These are phyloP conservation scores for Lasiosphaeria miniovina DNA, from an alignment of 495 filamentous ascomycete genomes.

Conservation along the genomic window DNA sequence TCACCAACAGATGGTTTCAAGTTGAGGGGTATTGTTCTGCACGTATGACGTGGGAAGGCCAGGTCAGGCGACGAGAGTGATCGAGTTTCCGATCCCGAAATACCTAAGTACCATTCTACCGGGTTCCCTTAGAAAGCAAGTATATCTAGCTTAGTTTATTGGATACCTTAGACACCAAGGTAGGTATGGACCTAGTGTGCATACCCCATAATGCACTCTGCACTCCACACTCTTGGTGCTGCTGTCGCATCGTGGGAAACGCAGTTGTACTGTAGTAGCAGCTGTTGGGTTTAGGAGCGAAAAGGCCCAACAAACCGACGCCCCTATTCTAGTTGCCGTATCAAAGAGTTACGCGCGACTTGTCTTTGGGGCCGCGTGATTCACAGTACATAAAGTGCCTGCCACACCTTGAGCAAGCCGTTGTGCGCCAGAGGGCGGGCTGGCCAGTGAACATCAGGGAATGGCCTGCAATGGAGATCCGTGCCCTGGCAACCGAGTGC, in stretches of 20 bases:
- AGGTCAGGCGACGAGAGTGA: background rate
- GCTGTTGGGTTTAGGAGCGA: background rate
- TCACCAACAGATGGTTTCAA: too few relatives aligned
- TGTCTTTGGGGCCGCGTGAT: constrained; percentile 17
- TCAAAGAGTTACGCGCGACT: constrained; percentile 1
- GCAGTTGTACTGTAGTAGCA: too few relatives aligned
- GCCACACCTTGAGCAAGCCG: constrained; percentile 10
- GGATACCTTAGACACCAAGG: too few relatives aligned
- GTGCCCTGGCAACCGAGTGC: constrained; percentile 12
- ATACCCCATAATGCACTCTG: too few relatives aligned
- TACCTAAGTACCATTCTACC: background rate
- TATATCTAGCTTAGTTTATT: too few relatives aligned
- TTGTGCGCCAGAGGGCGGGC: constrained; percentile 1
- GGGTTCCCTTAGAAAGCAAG: background rate
- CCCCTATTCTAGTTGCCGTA: constrained; percentile 13
- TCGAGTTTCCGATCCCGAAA: background rate
- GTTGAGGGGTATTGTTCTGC: too few relatives aligned
- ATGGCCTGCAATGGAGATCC: constrained; percentile 11
- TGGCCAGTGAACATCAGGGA: background rate
- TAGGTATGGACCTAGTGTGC: too few relatives aligned
- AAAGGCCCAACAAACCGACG: background rate
- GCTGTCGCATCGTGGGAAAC: too few relatives aligned
- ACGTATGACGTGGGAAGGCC: too few relatives aligned
- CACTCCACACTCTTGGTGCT: too few relatives aligned
- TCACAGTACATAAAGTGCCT: constrained; percentile 17